Base-by-base conservation (phyloP, 495 filamentous ascomycete species). In the Usnea hakonensis region DNA sequence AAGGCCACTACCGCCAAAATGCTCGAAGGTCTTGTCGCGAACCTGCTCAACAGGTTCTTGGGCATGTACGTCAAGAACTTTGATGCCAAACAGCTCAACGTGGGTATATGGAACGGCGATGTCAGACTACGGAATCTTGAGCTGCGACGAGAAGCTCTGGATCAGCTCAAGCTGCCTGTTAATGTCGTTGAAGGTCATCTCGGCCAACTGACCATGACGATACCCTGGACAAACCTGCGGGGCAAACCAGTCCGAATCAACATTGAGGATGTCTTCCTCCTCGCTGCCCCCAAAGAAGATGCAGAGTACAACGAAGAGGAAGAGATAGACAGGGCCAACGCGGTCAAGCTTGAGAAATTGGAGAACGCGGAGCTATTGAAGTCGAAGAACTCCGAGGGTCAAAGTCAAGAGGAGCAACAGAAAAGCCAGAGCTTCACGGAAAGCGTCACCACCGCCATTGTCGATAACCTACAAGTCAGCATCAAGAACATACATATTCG, bases 61-160 rank as follows among this genome's bases (percentile, higher is more conserved):
- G 95, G 95, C 78, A 96, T 97, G 85, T 97, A 97, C 77, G 91
- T 98, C 72, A 91, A 94, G 80, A 98, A 98, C 74, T 97, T 98
- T 71, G 93, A 98, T 73, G 87, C 92, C 23, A 89, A 87, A 66
- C 94, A 98, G 78, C 82, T 98, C 54, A 97, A 97, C 70, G 90
- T 97, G 61, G 94, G 94, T 60, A 97, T 97, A 66, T 98, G 93
- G 94, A 93, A 88, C 9, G 95, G 95, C 59, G 93, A 98, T 76
- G 93, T 97, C 70, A 92, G 91, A 74, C 81, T 98, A 33, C 85
- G 85, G 40, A 87, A 97, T 65, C 86, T 98, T 43, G 90, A 98
- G 74, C 82, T 98, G 36, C 90, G 91, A 59, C 85, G 86, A 53
- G 94, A 98, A 78, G 94, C 94, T 21, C 86, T 98, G 67, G 94